Percentiles rank a stretch among this genome's conserved stretches.
These are phyloP conservation scores for Diplocarpon mali DNA, from an alignment of 2,329 filamentous ascomycete species.

Conservation along the genomic window DNA sequence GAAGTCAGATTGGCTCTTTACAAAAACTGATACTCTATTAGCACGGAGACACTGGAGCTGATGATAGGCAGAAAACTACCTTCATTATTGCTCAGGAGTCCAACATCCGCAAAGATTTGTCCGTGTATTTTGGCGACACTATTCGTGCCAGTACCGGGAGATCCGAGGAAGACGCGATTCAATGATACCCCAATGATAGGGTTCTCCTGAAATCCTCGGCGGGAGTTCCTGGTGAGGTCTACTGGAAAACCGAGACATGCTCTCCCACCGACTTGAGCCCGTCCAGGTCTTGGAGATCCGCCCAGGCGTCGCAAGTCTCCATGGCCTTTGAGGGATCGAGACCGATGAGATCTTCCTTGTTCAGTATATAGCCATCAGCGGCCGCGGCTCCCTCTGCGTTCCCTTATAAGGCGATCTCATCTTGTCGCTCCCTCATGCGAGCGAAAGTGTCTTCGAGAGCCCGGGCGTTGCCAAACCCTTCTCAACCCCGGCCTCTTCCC, in stretches of 20 bases:
- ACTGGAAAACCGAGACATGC: conserved; percentile 45
- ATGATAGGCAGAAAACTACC: no score
- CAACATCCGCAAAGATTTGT: conserved; percentile 54
- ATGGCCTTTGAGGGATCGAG: conserved; percentile 49
- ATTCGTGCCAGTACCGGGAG: conserved; percentile 67
- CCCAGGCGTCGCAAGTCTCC: conserved; percentile 42
- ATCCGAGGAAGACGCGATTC: conserved; percentile 60
- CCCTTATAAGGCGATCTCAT: conserved; percentile 39
- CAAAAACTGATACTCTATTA: conserved; percentile 39
- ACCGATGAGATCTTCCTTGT: conserved; percentile 60
- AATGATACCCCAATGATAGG: conserved; percentile 47
- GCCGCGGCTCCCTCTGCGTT: conserved; percentile 30
- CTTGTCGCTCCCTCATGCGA: conserved; percentile 45
- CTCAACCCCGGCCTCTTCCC: conserved; percentile 47
- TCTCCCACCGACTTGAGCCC: conserved; percentile 54
- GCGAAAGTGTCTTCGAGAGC: conserved; percentile 52
- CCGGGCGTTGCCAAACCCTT: conserved; percentile 65
- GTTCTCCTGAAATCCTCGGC: conserved; percentile 52
- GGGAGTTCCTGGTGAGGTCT: conserved; percentile 55
- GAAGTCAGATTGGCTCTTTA: conserved; percentile 67
- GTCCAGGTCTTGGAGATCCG: conserved; percentile 43
- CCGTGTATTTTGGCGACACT: conserved; percentile 66
- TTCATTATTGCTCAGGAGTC: conserved; percentile 57
- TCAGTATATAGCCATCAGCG: conserved; percentile 50
- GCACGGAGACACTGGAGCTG: no score